Conservation (phyloP, 139 green algal species). For the Coelastrella sp. region DNA sequence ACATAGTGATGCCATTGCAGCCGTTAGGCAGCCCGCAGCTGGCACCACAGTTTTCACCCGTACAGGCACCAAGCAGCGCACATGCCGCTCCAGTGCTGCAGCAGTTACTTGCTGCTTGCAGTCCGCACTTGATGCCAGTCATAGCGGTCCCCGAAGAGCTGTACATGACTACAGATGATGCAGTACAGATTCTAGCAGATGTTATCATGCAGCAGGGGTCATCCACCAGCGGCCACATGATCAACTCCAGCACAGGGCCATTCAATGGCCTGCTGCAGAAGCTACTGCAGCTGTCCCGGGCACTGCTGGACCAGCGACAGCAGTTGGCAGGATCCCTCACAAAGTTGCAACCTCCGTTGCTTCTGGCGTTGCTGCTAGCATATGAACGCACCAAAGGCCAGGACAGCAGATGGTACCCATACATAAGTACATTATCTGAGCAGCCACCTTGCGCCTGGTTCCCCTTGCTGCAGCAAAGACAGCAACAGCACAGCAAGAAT, state of each 20-base stretch:
- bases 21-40: background rate
- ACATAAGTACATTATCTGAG: constrained; percentile 40
- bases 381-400: constrained; percentile 37
- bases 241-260: too few relatives aligned
- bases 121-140: background rate
- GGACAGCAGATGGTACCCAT: constrained; percentile 49
- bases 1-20: background rate
- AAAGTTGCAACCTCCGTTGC: constrained; percentile 11
- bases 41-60: background rate
- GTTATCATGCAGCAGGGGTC: background rate
- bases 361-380: constrained; percentile 53
- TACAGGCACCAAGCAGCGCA: background rate
- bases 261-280: background rate
- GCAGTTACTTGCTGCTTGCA: background rate
- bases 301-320: background rate
- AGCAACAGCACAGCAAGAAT: background rate
- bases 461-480: background rate
- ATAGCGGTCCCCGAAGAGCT: constrained; percentile 50
- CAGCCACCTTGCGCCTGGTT: constrained; percentile 37
- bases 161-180: constrained; percentile 48
- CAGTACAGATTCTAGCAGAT: background rate
- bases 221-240: background rate
- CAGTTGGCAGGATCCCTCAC: background rate
- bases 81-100: background rate
- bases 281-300: background rate